phyloP scores from a whole-genome alignment of 768 basidiomycete genomes.

The Steccherinum ochraceum region DNA sequence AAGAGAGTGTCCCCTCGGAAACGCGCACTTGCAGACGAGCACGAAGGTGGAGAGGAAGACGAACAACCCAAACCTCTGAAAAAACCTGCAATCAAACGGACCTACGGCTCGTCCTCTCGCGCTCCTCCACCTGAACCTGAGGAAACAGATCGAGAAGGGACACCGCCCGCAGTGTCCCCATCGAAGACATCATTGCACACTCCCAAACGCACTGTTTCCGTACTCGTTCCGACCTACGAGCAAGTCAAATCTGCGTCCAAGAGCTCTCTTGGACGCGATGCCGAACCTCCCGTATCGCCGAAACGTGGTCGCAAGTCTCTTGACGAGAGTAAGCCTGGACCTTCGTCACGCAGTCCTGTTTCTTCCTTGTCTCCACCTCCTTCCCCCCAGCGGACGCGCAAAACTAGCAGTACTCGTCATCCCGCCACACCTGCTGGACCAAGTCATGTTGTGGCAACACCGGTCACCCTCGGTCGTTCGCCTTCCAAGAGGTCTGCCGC shows the following conservation, averaged over 20 bases:
- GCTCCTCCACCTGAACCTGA: neutral
- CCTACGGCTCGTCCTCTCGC: neutral
- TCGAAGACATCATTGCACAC: neutral
- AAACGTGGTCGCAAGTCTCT: neutral
- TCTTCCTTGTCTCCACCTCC: slow-evolving; percentile 6
- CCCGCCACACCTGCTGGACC: slow-evolving; percentile 8
- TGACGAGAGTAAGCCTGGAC: slow-evolving; percentile 4
- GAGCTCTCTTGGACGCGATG: neutral
- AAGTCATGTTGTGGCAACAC: slow-evolving; percentile 9
- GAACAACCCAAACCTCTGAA: neutral
- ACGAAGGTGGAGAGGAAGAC: neutral
- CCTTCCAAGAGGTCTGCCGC: slow-evolving; percentile 42
- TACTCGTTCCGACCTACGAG: slow-evolving; percentile 8
- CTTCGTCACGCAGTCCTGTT: slow-evolving; percentile 4
- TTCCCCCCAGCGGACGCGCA: neutral
- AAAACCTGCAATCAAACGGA: slow-evolving; percentile 1
- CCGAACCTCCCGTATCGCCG: neutral
- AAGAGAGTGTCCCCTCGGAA: neutral
- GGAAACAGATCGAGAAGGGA: neutral
- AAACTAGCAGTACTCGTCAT: neutral
- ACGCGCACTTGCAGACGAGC: neutral
- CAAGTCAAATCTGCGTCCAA: slow-evolving; percentile 7
- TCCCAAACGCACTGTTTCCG: slow-evolving; percentile 7
- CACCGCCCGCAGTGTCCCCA: neutral
- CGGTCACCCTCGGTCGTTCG: slow-evolving; percentile 13